Base-by-base conservation (phyloP, 2,329 filamentous ascomycete species). In the Fusarium burgessii region DNA sequence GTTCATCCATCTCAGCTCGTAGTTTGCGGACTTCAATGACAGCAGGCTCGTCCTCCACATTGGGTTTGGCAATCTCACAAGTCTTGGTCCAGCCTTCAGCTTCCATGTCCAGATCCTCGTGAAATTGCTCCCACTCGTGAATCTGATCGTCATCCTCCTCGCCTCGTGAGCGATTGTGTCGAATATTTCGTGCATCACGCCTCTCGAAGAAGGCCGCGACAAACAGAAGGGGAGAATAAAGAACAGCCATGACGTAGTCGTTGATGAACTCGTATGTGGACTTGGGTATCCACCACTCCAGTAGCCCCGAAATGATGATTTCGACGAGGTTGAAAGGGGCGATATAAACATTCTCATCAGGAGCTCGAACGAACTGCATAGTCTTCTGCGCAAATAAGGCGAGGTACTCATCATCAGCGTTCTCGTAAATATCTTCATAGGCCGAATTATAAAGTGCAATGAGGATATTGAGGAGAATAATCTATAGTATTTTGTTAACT, bases 311-410 rank as follows among this genome's bases (percentile, higher is more conserved):
- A 66, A 89, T 84, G 67, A 97, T 85, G 20, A 98, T 90, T 80
- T 99, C 96, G 66, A 99, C 88, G 4, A 99, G 86, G 79, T 99
- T 99, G 82, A 99, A 93, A 0, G 96, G 96, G 1, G 96, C 91
- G 76, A 99, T 97, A 82, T 96, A 99, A 59, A 99, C 96, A 74
- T 99, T 99, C 80, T 99, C 96, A 76, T 99, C 96, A 0, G 96
- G 96, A 0, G 96, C 96, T 51, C 96, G 93, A 20, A 98, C 93
- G 77, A 98, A 99, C 77, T 97, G 94, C 88, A 98, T 93, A 0
- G 96, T 98, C 82, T 97, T 97, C 74, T 97, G 93, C 0, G 93
- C 88, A 81, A 97, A 98, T 6, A 98, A 88, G 0, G 94, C 95
- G 79, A 99, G 91, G 81, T 94, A 99, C 80, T 99, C 96, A 80